Evolutionary conservation across 2,329 filamentous ascomycete genomes (phyloP).

Genomic region (Trichoderma pleuroti): DNA sequence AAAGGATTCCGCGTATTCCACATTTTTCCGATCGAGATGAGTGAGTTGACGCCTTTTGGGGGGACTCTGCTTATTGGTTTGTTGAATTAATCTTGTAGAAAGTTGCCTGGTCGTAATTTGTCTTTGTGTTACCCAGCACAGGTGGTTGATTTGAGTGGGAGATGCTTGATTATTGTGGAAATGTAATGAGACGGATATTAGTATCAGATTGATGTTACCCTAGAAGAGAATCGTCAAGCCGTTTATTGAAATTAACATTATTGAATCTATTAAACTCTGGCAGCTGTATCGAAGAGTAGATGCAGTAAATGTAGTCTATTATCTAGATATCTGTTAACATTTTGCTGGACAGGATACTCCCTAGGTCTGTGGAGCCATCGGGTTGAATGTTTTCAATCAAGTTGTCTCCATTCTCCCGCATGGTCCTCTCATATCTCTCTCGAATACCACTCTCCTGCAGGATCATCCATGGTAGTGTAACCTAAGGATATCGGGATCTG

Average conservation of each 20-base stretch:
- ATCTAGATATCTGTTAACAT: neutral
- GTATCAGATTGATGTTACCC: neutral
- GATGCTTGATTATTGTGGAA: neutral
- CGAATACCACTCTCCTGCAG: neutral
- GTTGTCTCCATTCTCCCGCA: neutral
- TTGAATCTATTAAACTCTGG: neutral
- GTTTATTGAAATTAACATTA: neutral
- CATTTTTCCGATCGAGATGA: neutral
- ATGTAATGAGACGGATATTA: neutral
- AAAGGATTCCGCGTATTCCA: neutral
- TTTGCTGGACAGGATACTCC: neutral
- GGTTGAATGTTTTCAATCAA: neutral
- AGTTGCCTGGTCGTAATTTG: neutral
- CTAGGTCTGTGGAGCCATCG: neutral
- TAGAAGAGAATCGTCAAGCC: neutral
- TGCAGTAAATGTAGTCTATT: neutral
- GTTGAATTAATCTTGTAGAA: neutral
- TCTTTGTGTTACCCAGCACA: neutral
- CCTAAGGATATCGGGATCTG: neutral
- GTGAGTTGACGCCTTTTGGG: too few relatives aligned
- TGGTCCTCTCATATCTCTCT: neutral
- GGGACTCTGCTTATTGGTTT: neutral
- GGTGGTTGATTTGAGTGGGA: neutral
- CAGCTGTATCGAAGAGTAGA: neutral
- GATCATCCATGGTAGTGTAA: neutral